Percentiles rank a stretch among this genome's conserved stretches.
Evolutionary conservation across 805 yeast genomes (phyloP).

Genomic region (Saccharomycopsis fibuligera): DNA sequence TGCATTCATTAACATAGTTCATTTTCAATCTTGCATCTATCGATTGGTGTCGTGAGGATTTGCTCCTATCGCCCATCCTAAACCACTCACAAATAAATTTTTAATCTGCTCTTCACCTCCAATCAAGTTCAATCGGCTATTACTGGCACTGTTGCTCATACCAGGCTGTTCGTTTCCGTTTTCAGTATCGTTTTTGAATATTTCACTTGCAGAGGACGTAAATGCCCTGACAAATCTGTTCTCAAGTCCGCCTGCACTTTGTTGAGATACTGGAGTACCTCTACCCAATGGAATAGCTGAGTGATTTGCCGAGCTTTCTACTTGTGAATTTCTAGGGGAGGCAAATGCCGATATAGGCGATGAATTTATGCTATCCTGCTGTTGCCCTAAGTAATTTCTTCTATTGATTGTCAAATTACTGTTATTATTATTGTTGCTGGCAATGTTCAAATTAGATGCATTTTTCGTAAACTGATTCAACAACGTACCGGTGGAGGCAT

Average conservation of each 20-base stretch:
- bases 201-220: constrained; percentile 20
- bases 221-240: constrained; percentile 19
- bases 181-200: constrained; percentile 14
- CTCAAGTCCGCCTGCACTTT: constrained; percentile 10
- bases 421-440: constrained; percentile 3
- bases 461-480: constrained; percentile 19
- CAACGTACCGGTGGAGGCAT: constrained; percentile 21
- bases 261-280: no score
- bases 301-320: constrained; percentile 2
- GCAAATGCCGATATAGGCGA: constrained; percentile 17
- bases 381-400: constrained; percentile 1
- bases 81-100: constrained; percentile 45
- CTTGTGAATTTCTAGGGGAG: constrained; percentile 18
- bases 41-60: constrained; percentile 21
- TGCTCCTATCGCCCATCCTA: constrained; percentile 64
- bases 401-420: constrained; percentile 2
- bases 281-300: constrained; percentile 8
- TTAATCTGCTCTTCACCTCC: constrained; percentile 37
- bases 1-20: neutral
- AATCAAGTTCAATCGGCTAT: constrained; percentile 7
- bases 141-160: constrained; percentile 1
- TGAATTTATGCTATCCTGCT: constrained; percentile 9
- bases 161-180: constrained; percentile 1
- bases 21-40: no score
- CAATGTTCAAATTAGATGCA: neutral